Conservation (phyloP, 306 rosid genomes). For the Betula pendula region DNA sequence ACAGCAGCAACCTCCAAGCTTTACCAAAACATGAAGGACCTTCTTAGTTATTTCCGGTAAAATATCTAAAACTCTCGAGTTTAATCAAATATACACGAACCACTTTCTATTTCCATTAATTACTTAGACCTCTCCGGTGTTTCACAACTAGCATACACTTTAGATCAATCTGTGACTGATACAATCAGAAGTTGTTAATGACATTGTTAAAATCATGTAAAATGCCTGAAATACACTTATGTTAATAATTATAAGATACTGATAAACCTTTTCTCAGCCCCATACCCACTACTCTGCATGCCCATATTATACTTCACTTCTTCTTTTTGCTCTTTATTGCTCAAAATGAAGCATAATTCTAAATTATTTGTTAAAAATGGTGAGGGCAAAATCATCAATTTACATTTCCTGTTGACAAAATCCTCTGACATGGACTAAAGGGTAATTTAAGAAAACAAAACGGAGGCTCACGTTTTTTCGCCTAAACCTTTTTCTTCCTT, state of each 20-base stretch:
- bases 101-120: neutral
- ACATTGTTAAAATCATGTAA: too few species aligned
- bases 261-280: neutral
- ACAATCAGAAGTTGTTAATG: neutral
- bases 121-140: neutral
- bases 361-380: too few species aligned
- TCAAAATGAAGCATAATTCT: too few species aligned
- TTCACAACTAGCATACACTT: neutral
- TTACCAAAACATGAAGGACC: neutral
- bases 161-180: neutral
- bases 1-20: constrained; percentile 20
- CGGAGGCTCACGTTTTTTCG: too few species aligned
- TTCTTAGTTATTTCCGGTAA: neutral
- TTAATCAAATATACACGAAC: neutral
- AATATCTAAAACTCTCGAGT: too few species aligned
- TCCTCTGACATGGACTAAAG: too few species aligned
- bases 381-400: too few species aligned
- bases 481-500: too few species aligned
- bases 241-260: neutral
- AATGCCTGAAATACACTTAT: too few species aligned
- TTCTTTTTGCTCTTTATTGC: too few species aligned
- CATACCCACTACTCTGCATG: neutral
- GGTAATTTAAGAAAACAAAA: too few species aligned
- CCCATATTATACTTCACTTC: neutral
- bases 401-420: too few species aligned